Base-by-base conservation (phyloP, 306 rosid genomes). In the Luffa aegyptiaca region DNA sequence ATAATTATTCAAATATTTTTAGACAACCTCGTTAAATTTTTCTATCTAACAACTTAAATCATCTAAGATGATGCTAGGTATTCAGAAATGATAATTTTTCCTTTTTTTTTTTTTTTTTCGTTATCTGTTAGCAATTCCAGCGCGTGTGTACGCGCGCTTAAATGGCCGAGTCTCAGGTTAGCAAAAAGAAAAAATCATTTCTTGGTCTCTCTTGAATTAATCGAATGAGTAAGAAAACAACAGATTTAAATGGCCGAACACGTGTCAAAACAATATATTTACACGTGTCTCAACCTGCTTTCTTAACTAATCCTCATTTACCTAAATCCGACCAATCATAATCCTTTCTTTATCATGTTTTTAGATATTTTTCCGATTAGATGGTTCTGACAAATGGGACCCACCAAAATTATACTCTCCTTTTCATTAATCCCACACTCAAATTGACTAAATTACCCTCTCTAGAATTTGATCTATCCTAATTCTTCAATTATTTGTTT, bases 221-320 rank as follows among this genome's bases (percentile, higher is more conserved):
- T 35, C 26, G 53, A 81, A 10, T 55, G 61, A 52, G 57, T 12
- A 76, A 64, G 85, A 75, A 76, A 59, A 9, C 8, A 88, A 84
- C 81, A 68, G 86, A 52, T 16, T 56, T 52, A 26, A 18, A 21
- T 0, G 6, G 42, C 6, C 80, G 61, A 21, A 82, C 85, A 83
- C 84, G 84, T 84, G 84, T 79, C 58, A 3, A 1, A 42, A 1
- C 10, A 6, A 10, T 0, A 41, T 10, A 2, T 8, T 1, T 8
- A 39, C 45, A 33, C 49, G 80, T 6, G 16, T 56, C 17, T n/a
- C 56, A 41, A 37, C 14, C 42, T 77, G 62, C 3, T 35, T 18
- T 44, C 42, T 46, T 61, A 42, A 26, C 48, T 62, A 78, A 78
- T 62, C 73, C 81, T 65, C 26, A 37, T 35, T 65, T 65, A 65